These are phyloP conservation scores for Saccharomyces hybrid DNA, from an alignment of 1,139 yeast genomes.

Conservation along the genomic window DNA sequence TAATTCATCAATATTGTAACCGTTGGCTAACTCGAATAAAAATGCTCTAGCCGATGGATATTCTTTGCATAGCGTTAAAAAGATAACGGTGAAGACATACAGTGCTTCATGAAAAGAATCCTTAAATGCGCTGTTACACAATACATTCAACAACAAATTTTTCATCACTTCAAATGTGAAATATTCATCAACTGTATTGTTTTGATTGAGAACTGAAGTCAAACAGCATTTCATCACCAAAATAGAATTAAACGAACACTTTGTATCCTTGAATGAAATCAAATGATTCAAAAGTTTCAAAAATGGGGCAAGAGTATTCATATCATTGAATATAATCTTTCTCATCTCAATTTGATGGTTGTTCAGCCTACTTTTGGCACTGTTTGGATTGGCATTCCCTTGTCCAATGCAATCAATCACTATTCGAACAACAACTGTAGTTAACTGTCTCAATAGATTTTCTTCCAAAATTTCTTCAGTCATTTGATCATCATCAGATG, in stretches of 20 bases:
- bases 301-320: conserved; percentile 69
- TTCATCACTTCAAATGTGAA: conserved; percentile 47
- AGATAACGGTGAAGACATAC: conserved; percentile 71
- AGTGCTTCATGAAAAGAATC: conserved; percentile 92
- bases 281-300: conserved; percentile 68
- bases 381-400: conserved; percentile 27
- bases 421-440: conserved; percentile 87
- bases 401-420: conserved; percentile 87
- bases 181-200: conserved; percentile 72
- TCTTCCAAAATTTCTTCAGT: conserved; percentile 99
- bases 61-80: conserved; percentile 60
- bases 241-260: conserved; percentile 87
- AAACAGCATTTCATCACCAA: conserved; percentile 63
- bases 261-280: conserved; percentile 75
- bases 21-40: conserved; percentile 35
- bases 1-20: conserved; percentile 40
- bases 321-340: conserved; percentile 54
- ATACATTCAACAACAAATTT: conserved; percentile 46
- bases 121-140: conserved; percentile 68
- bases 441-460: conserved; percentile 82
- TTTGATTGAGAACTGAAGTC: conserved; percentile 55
- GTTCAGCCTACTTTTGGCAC: conserved; percentile 29
- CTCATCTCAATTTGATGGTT: conserved; percentile 60
- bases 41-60: conserved; percentile 36
- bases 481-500: conserved; percentile 62